A percentile compares a stretch with the other conserved stretches of the same genome.
These are phyloP conservation scores for Solanum corneliomulleri DNA, from an alignment of 257 asterid species.

Conservation along the genomic window DNA sequence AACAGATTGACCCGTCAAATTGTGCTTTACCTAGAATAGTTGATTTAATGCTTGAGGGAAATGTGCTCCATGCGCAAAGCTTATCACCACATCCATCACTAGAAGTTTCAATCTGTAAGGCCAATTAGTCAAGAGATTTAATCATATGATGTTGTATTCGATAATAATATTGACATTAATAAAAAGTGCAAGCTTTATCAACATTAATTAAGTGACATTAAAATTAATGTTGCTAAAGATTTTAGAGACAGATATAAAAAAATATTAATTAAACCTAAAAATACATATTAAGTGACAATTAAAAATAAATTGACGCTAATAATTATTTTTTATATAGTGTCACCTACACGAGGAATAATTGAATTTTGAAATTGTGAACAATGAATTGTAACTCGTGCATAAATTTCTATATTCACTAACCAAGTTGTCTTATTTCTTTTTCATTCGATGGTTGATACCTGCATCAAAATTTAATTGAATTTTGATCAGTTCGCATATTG, in stretches of 20 bases:
- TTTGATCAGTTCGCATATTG: not conserved
- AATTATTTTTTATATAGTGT: too few relatives aligned
- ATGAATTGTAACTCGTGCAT: not conserved
- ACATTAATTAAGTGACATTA: too few relatives aligned
- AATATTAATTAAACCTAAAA: rapidly evolving
- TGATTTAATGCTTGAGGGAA: not conserved
- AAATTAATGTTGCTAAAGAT: rapidly evolving
- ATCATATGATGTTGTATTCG: not conserved
- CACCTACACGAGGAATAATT: not conserved
- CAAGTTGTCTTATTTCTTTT: not conserved
- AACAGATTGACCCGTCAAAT: not conserved
- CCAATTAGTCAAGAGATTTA: not conserved
- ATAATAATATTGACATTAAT: too few relatives aligned
- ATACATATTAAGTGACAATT: rapidly evolving
- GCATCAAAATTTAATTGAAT: not conserved
- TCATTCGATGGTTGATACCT: not conserved
- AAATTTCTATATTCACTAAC: not conserved
- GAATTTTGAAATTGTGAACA: not conserved
- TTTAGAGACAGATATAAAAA: too few relatives aligned
- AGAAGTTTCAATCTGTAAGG: not conserved
- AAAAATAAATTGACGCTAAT: too few relatives aligned
- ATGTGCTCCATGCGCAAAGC: not conserved
- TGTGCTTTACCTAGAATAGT: not conserved
- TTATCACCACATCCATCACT: not conserved
- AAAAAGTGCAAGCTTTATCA: too few relatives aligned